phyloP scores from a whole-genome alignment of 352 stramenopile genomes.

The Phytophthora syringae region DNA sequence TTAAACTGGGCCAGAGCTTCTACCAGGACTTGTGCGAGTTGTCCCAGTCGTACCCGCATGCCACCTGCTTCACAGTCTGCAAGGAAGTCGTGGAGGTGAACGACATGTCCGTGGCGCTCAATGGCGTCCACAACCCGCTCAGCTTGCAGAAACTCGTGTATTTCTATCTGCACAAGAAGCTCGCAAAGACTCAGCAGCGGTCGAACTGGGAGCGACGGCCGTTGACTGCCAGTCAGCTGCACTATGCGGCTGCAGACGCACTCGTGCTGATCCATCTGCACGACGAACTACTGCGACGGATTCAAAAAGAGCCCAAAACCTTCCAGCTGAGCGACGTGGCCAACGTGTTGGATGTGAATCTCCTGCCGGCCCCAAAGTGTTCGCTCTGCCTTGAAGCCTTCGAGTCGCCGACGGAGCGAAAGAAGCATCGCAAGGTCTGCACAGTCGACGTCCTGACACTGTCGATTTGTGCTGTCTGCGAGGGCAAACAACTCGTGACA shows the following conservation, averaged over 20 bases:
- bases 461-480: conserved; percentile 51
- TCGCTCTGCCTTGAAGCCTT: conserved; percentile 57
- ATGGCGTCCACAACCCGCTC: conserved; percentile 56
- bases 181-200: conserved; percentile 81
- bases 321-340: conserved; percentile 60
- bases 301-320: conserved; percentile 24
- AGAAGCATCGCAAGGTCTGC: conserved; percentile 58
- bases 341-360: conserved; percentile 69
- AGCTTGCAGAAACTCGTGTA: conserved; percentile 84
- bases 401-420: conserved; percentile 41
- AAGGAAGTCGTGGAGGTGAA: conserved; percentile 81
- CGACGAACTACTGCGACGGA: conserved; percentile 54
- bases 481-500: conserved; percentile 55
- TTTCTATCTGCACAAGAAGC: conserved; percentile 69
- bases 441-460: conserved; percentile 41
- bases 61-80: conserved; percentile 71
- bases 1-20: conserved; percentile 79
- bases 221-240: conserved; percentile 56
- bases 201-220: conserved; percentile 82
- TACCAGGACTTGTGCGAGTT: conserved; percentile 71
- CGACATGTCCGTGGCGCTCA: conserved; percentile 65
- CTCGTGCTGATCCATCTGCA: conserved; percentile 78
- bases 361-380: conserved; percentile 53
- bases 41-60: conserved; percentile 60
- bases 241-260: conserved; percentile 78